A percentile compares a stretch with the other conserved stretches of the same genome.
Evolutionary conservation across 306 rosid genomes (phyloP).

Genomic region (Geum urbanum): DNA sequence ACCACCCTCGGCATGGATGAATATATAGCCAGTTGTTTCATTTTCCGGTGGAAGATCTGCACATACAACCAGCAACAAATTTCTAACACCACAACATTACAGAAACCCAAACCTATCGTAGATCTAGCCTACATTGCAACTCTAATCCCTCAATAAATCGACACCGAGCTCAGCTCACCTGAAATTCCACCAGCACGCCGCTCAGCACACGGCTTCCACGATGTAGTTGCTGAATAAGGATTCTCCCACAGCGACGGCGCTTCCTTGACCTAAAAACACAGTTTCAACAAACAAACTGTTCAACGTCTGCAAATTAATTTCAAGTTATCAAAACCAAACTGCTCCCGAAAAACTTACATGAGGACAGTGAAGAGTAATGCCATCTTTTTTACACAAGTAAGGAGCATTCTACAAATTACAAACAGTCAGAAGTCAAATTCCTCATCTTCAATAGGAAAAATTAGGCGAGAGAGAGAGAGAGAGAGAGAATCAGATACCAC

Average conservation of each 20-base stretch:
- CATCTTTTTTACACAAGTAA: conserved; percentile 85
- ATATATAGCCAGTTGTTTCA: conserved; percentile 82
- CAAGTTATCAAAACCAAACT: conserved; percentile 15
- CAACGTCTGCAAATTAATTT: background rate
- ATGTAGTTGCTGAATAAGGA: conserved; percentile 86
- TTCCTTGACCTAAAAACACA: conserved; percentile 82
- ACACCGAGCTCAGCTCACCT: conserved; percentile 39
- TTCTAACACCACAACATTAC: background rate
- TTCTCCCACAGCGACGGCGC: conserved; percentile 92
- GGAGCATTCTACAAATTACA: conserved; percentile 57
- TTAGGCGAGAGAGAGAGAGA: background rate
- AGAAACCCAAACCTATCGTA: background rate
- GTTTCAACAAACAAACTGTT: no score
- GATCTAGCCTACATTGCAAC: background rate
- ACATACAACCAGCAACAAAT: conserved; percentile 15
- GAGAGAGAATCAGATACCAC: conserved; percentile 36
- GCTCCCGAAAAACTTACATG: conserved; percentile 50
- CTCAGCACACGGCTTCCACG: conserved; percentile 99
- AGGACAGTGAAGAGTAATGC: conserved; percentile 92
- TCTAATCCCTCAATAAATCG: background rate
- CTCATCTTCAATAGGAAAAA: background rate
- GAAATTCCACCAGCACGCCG: conserved; percentile 71
- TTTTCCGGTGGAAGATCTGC: conserved; percentile 87
- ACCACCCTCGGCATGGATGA: conserved; percentile 98
- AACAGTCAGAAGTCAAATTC: background rate